Percentiles rank a stretch among this genome's conserved stretches.
phyloP scores from a whole-genome alignment of 768 basidiomycete genomes.

The Lyophyllum semitale region DNA sequence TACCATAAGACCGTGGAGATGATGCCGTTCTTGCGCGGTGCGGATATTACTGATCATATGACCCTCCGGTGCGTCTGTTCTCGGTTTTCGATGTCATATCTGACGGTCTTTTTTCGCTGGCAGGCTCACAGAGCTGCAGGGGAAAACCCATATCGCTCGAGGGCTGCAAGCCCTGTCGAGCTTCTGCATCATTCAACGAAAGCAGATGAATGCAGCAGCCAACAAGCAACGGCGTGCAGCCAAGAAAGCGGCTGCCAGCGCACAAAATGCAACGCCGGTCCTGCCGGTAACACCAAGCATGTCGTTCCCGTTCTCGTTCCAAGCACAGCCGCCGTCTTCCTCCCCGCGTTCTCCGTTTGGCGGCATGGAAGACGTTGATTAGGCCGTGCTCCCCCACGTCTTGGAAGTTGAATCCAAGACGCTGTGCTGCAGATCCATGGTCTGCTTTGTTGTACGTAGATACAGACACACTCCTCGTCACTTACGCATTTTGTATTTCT shows the following conservation, averaged over 20 bases:
- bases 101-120: neutral
- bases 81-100: neutral
- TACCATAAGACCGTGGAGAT: constrained; percentile 46
- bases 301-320: constrained; percentile 1
- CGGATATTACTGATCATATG: constrained; percentile 62
- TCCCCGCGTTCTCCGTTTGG: constrained; percentile 8
- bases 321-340: neutral
- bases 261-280: constrained; percentile 1
- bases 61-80: constrained; percentile 40
- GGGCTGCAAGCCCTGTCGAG: constrained; percentile 48
- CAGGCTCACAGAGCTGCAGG: constrained; percentile 53
- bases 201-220: constrained; percentile 28
- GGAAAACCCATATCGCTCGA: constrained; percentile 52
- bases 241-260: constrained; percentile 14
- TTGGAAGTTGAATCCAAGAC: neutral
- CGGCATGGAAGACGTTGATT: constrained; percentile 36
- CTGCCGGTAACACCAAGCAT: neutral
- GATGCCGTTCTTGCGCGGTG: constrained; percentile 59
- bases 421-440: neutral
- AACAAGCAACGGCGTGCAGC: constrained; percentile 22
- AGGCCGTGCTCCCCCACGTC: neutral
- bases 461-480: neutral
- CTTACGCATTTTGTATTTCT: constrained; percentile 2
- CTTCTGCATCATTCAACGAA: constrained; percentile 54
- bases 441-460: neutral